A percentile compares a stretch with the other conserved stretches of the same genome.
Conservation (phyloP, 163 green algal genomes). For the Prototheca cutis region DNA sequence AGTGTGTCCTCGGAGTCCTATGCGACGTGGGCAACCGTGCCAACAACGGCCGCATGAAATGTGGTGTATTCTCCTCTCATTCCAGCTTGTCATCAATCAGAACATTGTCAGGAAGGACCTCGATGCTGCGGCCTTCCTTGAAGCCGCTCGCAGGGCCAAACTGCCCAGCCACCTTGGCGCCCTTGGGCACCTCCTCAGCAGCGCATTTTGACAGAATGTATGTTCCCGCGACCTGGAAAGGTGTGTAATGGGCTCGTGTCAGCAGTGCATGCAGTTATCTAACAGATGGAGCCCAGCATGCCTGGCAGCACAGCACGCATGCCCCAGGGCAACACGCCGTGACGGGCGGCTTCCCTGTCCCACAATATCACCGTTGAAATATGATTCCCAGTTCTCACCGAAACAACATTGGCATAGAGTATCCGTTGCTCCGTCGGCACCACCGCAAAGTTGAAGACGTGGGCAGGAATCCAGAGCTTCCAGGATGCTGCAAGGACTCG, state of each 20-base stretch:
- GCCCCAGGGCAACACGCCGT: no score
- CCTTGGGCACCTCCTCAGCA: conserved; percentile 2
- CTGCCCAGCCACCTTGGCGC: background rate
- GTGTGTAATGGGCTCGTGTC: background rate
- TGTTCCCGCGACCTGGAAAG: conserved; percentile 1
- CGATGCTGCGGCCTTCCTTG: background rate
- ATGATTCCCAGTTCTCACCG: no score
- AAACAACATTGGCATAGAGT: conserved; percentile 62
- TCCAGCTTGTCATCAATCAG: background rate
- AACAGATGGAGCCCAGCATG: no score
- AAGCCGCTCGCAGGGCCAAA: background rate
- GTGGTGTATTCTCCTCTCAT: no score
- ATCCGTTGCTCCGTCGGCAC: conserved; percentile 64
- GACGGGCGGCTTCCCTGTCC: no score
- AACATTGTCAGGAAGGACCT: background rate
- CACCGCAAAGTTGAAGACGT: conserved; percentile 66
- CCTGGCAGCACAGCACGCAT: no score
- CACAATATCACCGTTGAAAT: no score
- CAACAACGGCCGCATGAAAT: no score
- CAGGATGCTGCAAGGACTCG: conserved; percentile 1
- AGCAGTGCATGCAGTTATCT: no score
- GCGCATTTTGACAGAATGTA: conserved; percentile 6
- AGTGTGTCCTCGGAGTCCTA: no score
- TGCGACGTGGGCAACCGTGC: no score
- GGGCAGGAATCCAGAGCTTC: conserved; percentile 13